Evolutionary conservation across 2,329 filamentous ascomycete species (phyloP).

Genomic region (Xylariaceae sp.): DNA sequence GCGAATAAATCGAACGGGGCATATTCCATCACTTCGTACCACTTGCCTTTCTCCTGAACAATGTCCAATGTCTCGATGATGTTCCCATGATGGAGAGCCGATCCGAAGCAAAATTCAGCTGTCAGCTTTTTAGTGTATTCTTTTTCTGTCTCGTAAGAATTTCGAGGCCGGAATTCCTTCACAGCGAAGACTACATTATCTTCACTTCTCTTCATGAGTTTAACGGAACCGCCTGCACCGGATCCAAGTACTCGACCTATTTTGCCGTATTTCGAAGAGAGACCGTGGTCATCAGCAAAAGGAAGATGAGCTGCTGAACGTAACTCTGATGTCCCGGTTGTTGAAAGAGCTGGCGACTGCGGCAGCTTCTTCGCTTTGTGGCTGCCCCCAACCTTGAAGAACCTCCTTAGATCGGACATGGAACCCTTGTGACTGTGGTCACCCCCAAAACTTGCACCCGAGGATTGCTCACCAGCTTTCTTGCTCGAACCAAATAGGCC

Average conservation of each 20-base stretch:
- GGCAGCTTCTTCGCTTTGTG: conserved; percentile 64
- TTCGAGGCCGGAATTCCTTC: conserved; percentile 89
- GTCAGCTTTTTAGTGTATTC: conserved; percentile 98
- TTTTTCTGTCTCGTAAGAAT: conserved; percentile 88
- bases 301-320: conserved; percentile 61
- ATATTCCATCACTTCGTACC: conserved; percentile 99
- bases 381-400: conserved; percentile 76
- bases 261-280: conserved; percentile 90
- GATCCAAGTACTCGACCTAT: conserved; percentile 91
- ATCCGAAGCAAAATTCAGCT: conserved; percentile 96
- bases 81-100: conserved; percentile 93
- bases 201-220: conserved; percentile 87
- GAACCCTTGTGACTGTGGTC: conserved; percentile 64
- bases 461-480: conserved; percentile 42
- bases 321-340: conserved; percentile 41
- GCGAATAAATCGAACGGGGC: conserved; percentile 94
- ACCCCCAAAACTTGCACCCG: conserved; percentile 46
- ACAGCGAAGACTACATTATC: conserved; percentile 94
- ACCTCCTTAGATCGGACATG: conserved; percentile 94
- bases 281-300: conserved; percentile 89
- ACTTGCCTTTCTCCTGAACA: conserved; percentile 85
- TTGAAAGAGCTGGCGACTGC: conserved; percentile 57
- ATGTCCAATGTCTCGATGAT: conserved; percentile 98
- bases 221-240: conserved; percentile 89
- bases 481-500: conserved; percentile 39